phyloP scores from a whole-genome alignment of 2,329 filamentous ascomycete genomes.

The Venturiaceae sp. region DNA sequence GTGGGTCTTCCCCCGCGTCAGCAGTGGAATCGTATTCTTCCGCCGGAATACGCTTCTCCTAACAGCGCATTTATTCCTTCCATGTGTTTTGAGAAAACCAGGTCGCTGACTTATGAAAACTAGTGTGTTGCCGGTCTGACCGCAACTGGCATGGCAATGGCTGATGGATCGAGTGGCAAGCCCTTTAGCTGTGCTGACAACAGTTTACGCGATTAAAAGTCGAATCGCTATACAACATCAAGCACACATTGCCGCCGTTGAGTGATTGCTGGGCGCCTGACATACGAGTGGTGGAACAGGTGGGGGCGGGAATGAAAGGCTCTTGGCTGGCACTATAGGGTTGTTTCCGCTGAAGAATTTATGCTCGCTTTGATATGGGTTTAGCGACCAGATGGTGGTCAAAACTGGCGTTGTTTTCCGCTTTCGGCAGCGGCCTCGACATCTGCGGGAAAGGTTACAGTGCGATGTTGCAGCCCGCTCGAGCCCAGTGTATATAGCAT shows the following conservation, averaged over 20 bases:
- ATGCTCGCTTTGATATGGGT: background rate
- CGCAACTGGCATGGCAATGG: background rate
- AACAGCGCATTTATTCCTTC: no score
- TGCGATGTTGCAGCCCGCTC: background rate
- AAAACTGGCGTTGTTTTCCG: background rate
- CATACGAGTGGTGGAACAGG: background rate
- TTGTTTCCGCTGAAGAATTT: background rate
- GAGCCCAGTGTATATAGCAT: background rate
- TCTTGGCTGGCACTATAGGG: background rate
- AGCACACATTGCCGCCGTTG: background rate
- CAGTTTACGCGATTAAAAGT: no score
- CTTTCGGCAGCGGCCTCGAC: background rate
- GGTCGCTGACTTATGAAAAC: background rate
- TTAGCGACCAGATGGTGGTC: background rate
- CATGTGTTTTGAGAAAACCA: no score
- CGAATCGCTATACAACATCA: no score
- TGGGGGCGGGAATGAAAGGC: background rate
- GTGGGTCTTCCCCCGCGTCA: conserved; percentile 2
- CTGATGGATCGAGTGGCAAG: conserved; percentile 5
- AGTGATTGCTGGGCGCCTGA: background rate
- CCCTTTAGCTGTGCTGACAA: conserved; percentile 9
- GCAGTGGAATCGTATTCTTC: background rate
- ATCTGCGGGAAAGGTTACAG: background rate
- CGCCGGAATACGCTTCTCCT: background rate
- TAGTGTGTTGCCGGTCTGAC: conserved; percentile 8